Conservation (phyloP, 108 stramenopile species). For the Skeletonema grethae region DNA sequence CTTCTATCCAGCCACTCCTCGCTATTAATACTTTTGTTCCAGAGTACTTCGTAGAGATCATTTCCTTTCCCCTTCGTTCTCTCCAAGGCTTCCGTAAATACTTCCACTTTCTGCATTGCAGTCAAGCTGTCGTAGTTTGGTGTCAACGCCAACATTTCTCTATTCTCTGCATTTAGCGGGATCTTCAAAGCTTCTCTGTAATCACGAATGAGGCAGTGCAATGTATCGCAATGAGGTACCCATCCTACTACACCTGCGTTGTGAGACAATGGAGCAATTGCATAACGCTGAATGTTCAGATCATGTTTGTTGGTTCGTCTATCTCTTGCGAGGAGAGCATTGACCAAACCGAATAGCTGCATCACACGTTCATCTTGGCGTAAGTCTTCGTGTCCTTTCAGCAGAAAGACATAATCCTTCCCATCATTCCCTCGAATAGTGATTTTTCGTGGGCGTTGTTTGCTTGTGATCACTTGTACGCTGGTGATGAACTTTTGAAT, state of each 20-base stretch:
- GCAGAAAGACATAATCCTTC: constrained; percentile 95
- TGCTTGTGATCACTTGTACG: constrained; percentile 95
- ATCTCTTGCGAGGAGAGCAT: constrained; percentile 96
- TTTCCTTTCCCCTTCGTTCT: constrained; percentile 88
- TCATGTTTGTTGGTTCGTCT: constrained; percentile 92
- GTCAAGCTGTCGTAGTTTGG: constrained; percentile 93
- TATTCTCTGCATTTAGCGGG: constrained; percentile 93
- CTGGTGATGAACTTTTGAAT: constrained; percentile 85
- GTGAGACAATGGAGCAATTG: constrained; percentile 95
- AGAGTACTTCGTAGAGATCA: constrained; percentile 95
- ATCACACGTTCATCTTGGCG: constrained; percentile 99
- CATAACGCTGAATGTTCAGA: constrained; percentile 94
- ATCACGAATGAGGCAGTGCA: constrained; percentile 95
- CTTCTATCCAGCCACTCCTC: constrained; percentile 98
- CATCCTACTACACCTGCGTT: constrained; percentile 98
- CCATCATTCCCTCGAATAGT: constrained; percentile 95
- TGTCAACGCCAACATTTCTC: constrained; percentile 89
- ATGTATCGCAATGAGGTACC: constrained; percentile 98
- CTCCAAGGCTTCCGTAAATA: constrained; percentile 90
- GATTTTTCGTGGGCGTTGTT: constrained; percentile 98
- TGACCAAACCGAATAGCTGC: constrained; percentile 99
- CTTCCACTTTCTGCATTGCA: constrained; percentile 98
- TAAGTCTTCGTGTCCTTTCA: constrained; percentile 99
- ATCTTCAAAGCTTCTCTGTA: constrained; percentile 91
- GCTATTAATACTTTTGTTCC: constrained; percentile 94